Evolutionary conservation across 331 rosid species (phyloP).

Genomic region (Stylosanthes scabra): DNA sequence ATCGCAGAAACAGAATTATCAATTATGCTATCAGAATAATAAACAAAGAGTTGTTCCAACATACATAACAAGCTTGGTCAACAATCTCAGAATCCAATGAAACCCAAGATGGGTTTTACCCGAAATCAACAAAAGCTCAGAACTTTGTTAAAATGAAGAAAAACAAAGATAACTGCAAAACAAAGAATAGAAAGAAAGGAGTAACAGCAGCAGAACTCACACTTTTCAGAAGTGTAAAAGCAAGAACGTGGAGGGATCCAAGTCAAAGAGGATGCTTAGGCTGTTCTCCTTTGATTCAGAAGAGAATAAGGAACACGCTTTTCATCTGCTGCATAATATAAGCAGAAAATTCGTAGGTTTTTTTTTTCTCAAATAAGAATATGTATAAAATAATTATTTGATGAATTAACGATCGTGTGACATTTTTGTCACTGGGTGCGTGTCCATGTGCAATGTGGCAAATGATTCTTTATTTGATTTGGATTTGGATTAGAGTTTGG

Average conservation of each 20-base stretch:
- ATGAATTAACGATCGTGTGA: background rate
- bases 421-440: background rate
- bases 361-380: background rate
- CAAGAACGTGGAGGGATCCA: conserved; percentile 18
- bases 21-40: conserved; percentile 16
- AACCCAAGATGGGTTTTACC: conserved; percentile 38
- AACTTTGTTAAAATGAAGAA: conserved; percentile 26
- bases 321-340: background rate
- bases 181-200: conserved; percentile 15
- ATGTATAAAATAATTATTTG: background rate
- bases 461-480: background rate
- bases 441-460: background rate
- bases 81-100: conserved; percentile 1
- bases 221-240: conserved; percentile 2
- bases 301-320: conserved; percentile 28
- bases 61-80: conserved; percentile 14
- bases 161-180: conserved; percentile 5
- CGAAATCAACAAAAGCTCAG: conserved; percentile 24
- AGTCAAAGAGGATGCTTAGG: conserved; percentile 48
- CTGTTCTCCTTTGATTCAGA: conserved; percentile 36
- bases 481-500: background rate
- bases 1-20: background rate
- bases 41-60: conserved; percentile 16
- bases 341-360: background rate
- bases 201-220: conserved; percentile 45